Evolutionary conservation across 805 yeast genomes (phyloP).

Genomic region (Millerozyma acaciae): DNA sequence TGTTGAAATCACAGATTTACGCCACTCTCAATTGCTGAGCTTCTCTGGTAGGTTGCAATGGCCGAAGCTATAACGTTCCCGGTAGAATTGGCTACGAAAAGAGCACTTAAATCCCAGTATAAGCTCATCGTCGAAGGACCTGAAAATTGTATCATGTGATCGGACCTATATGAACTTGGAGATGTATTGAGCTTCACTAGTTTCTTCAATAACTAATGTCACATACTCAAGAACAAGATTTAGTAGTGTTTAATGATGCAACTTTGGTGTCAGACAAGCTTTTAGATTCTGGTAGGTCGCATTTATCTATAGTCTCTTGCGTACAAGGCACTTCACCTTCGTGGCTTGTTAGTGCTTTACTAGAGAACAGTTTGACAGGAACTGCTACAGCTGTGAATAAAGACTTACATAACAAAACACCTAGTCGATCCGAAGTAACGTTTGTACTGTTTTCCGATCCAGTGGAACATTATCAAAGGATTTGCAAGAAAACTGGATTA

Average conservation of each 20-base stretch:
- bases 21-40: too few species aligned
- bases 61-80: too few species aligned
- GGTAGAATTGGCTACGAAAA: too few species aligned
- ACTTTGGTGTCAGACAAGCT: conserved; percentile 34
- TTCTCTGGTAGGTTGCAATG: too few species aligned
- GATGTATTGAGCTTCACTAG: background rate
- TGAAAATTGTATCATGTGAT: too few species aligned
- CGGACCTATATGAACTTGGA: too few species aligned
- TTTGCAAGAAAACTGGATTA: conserved; percentile 38
- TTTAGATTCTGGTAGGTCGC: conserved; percentile 13
- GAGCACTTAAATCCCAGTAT: too few species aligned
- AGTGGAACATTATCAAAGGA: conserved; percentile 29
- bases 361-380: conserved; percentile 50
- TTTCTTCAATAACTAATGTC: conserved; percentile 3
- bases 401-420: conserved; percentile 18
- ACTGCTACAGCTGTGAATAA: conserved; percentile 40
- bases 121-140: too few species aligned
- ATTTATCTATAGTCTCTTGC: conserved; percentile 28
- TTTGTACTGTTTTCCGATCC: conserved; percentile 34
- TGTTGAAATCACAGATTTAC: too few species aligned
- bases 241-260: conserved; percentile 49
- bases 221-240: conserved; percentile 52
- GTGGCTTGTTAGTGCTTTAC: conserved; percentile 56
- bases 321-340: conserved; percentile 53
- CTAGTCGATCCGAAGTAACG: conserved; percentile 25